phyloP scores from a whole-genome alignment of 1,139 yeast species.

The Taiozyma sp. region DNA sequence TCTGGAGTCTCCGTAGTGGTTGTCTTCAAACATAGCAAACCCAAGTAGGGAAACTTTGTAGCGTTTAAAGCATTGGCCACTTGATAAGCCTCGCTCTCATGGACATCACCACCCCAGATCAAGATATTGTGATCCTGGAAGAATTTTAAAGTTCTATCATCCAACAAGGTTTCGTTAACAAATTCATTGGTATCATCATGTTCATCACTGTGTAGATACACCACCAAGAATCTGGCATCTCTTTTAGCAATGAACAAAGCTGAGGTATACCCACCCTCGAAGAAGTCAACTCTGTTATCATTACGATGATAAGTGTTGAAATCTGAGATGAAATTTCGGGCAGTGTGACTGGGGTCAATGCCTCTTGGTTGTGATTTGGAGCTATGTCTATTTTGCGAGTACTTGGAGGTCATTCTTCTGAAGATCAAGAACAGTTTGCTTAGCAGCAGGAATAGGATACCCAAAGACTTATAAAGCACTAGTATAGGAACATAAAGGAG shows the following conservation, averaged over 20 bases:
- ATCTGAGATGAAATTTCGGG: constrained; percentile 32
- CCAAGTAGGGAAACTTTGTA: constrained; percentile 76
- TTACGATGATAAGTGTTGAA: constrained; percentile 32
- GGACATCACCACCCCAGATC: constrained; percentile 87
- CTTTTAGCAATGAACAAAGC: constrained; percentile 65
- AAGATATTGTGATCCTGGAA: constrained; percentile 45
- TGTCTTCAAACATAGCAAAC: constrained; percentile 55
- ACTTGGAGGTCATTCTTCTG: constrained; percentile 14
- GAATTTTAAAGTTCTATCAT: constrained; percentile 28
- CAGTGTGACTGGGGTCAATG: constrained; percentile 34
- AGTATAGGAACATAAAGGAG: constrained; percentile 18
- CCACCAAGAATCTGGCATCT: constrained; percentile 63
- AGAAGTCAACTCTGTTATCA: constrained; percentile 32
- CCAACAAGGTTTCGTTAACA: constrained; percentile 48
- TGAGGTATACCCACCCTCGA: constrained; percentile 71
- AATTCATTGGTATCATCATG: constrained; percentile 58
- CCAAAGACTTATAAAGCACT: constrained; percentile 12
- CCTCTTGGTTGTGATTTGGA: constrained; percentile 28
- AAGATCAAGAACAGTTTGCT: constrained; percentile 18
- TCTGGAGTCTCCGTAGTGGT: constrained; percentile 52
- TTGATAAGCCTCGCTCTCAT: constrained; percentile 78
- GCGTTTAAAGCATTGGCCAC: constrained; percentile 72
- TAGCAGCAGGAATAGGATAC: constrained; percentile 9
- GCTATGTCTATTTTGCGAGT: constrained; percentile 20
- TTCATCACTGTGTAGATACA: constrained; percentile 69